Evolutionary conservation across 2,329 filamentous ascomycete species (phyloP).

Genomic region (Chaetothyriales sp.): DNA sequence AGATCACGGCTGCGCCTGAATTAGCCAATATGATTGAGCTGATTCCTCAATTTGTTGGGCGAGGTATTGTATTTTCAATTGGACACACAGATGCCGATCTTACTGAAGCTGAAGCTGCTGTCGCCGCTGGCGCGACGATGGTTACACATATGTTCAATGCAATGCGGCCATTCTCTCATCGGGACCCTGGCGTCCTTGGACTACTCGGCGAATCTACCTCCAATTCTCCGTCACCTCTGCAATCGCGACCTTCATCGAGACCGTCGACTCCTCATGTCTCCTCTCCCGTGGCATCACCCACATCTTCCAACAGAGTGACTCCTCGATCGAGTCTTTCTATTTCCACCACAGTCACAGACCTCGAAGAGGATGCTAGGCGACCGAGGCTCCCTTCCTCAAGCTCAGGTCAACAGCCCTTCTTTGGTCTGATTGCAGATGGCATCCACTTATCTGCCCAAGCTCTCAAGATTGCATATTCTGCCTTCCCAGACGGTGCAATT

Average conservation of each 20-base stretch:
- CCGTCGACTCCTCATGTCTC: constrained; percentile 9
- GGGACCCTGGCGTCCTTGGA: constrained; percentile 82
- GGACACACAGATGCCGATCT: constrained; percentile 82
- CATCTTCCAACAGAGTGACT: constrained; percentile 12
- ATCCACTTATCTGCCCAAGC: constrained; percentile 81
- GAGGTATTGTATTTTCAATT: constrained; percentile 63
- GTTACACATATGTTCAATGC: constrained; percentile 91
- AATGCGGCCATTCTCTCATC: constrained; percentile 80
- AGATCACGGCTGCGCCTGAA: constrained; percentile 81
- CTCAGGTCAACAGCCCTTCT: constrained; percentile 46
- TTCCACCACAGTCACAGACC: constrained; percentile 10
- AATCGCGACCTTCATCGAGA: constrained; percentile 10
- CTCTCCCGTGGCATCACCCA: not conserved
- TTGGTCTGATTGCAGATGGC: constrained; percentile 80
- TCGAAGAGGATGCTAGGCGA: constrained; percentile 4
- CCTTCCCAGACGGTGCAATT: constrained; percentile 71
- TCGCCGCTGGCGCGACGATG: constrained; percentile 68
- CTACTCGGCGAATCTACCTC: constrained; percentile 55
- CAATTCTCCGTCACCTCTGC: constrained; percentile 9
- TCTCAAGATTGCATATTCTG: constrained; percentile 77
- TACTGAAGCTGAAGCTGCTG: constrained; percentile 59
- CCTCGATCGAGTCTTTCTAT: constrained; percentile 14
- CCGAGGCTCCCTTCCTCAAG: constrained; percentile 21
- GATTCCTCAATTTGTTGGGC: constrained; percentile 52
- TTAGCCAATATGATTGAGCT: constrained; percentile 53